phyloP scores from a whole-genome alignment of 116 monocot species.

The Papilionanthe hybrid region DNA sequence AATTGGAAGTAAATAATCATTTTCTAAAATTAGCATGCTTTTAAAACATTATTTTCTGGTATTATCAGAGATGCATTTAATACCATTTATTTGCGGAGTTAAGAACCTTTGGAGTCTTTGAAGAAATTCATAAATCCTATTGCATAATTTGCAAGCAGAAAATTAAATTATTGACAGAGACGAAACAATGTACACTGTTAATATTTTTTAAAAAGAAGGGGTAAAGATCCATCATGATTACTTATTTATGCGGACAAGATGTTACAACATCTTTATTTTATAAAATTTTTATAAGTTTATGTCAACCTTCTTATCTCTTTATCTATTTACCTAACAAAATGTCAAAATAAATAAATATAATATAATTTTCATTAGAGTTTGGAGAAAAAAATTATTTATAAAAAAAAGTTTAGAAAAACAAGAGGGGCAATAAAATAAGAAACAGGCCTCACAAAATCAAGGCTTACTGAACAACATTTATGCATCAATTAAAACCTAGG shows the following conservation, averaged over 20 bases:
- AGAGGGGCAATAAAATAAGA: background rate
- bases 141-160: background rate
- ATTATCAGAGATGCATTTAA: constrained; percentile 7
- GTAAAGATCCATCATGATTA: too few species aligned
- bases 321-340: background rate
- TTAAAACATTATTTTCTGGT: background rate
- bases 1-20: constrained; percentile 8
- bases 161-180: background rate
- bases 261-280: too few species aligned
- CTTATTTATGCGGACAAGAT: too few species aligned
- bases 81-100: constrained; percentile 10
- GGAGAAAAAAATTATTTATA: too few species aligned
- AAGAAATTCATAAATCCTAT: constrained; percentile 2
- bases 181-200: background rate
- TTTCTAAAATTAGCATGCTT: background rate
- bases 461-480: constrained; percentile 10
- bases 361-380: background rate
- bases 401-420: too few species aligned
- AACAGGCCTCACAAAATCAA: background rate
- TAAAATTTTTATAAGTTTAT: background rate
- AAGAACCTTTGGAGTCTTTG: constrained; percentile 4
- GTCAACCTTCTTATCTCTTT: background rate
- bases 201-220: background rate
- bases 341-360: constrained; percentile 1
- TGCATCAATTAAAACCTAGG: constrained; percentile 5